These are phyloP conservation scores for Colletotrichum echinochloae DNA, from an alignment of 2,329 filamentous ascomycete species.

Conservation along the genomic window DNA sequence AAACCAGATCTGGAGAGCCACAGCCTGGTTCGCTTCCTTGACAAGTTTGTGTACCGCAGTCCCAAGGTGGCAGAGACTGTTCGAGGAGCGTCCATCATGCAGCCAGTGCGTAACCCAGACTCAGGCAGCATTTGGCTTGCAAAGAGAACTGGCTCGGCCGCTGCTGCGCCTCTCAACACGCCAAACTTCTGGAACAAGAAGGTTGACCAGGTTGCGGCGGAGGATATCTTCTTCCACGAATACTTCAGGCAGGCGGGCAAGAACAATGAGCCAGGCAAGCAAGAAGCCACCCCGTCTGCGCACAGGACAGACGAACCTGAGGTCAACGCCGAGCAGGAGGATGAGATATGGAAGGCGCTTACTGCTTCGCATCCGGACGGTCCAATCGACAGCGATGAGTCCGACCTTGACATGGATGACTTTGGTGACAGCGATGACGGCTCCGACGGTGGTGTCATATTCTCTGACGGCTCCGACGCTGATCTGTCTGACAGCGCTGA, in stretches of 20 bases:
- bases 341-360: conserved; percentile 92
- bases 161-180: conserved; percentile 74
- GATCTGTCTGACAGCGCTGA: conserved; percentile 60
- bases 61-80: conserved; percentile 77
- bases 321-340: conserved; percentile 72
- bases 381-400: conserved; percentile 73
- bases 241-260: conserved; percentile 88
- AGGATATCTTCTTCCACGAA: conserved; percentile 98
- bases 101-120: conserved; percentile 76
- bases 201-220: conserved; percentile 85
- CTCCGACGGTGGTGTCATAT: conserved; percentile 32
- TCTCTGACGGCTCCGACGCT: conserved; percentile 54
- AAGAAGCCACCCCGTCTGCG: conserved; percentile 62
- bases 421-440: conserved; percentile 57
- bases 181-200: conserved; percentile 93
- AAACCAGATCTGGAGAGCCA: conserved; percentile 94
- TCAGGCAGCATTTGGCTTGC: conserved; percentile 68
- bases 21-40: conserved; percentile 93
- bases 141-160: conserved; percentile 58
- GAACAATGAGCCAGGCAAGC: conserved; percentile 65
- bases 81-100: conserved; percentile 94
- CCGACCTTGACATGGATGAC: conserved; percentile 62
- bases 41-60: conserved; percentile 98
- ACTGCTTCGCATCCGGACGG: conserved; percentile 84
- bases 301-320: conserved; percentile 60